phyloP scores from a whole-genome alignment of 2,329 filamentous ascomycete species.

The Talaromyces verruculosus region DNA sequence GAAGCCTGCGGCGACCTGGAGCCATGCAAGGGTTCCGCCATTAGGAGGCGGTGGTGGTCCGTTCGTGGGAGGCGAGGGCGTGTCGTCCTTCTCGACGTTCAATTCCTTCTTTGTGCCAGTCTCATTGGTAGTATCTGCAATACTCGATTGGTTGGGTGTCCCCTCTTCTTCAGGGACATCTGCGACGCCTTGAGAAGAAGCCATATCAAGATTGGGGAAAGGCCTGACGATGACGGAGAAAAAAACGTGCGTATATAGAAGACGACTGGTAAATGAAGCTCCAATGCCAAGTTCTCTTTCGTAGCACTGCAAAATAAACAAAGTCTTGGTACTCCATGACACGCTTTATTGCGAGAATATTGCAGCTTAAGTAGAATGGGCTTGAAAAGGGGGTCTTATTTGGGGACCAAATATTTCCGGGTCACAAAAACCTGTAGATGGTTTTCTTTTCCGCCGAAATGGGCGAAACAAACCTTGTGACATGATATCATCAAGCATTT shows the following conservation, averaged over 20 bases:
- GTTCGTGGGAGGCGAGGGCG: not conserved
- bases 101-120: not conserved
- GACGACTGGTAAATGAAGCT: not conserved
- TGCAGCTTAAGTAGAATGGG: not conserved
- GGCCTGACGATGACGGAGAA: not conserved
- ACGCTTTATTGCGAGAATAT: not conserved
- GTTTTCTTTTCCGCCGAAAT: not conserved
- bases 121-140: not conserved
- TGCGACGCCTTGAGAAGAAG: not conserved
- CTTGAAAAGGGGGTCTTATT: not conserved
- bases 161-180: not conserved
- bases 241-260: not conserved
- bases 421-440: not conserved
- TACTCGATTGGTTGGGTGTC: not conserved
- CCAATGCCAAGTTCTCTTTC: not conserved
- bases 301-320: not conserved
- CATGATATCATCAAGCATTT: not conserved
- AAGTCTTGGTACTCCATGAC: not conserved
- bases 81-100: not conserved
- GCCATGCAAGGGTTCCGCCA: slow-evolving; percentile 35
- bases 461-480: not conserved
- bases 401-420: not conserved
- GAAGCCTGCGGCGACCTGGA: slow-evolving; percentile 32
- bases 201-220: not conserved
- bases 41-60: slow-evolving; percentile 29